Base-by-base conservation (phyloP, 371 early-diverging fungal species). In the Mucor circinelloides region DNA sequence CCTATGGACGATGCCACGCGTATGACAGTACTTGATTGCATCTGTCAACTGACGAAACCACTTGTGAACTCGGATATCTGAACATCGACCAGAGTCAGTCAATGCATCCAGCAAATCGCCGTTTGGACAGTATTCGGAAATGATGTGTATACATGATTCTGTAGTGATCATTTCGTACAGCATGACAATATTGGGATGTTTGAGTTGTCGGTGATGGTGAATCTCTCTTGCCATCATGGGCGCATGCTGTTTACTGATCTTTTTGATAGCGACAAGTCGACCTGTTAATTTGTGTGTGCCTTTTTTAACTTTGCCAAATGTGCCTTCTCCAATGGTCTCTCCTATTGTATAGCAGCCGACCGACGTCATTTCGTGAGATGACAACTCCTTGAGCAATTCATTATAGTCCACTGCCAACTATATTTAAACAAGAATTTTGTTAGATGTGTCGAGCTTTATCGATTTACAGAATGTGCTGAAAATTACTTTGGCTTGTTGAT, bases 221-320 rank as follows among this genome's bases (percentile, higher is more conserved):
- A 96, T 92, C 83, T 98, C 99, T 58, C 97, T 90, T 32, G 89
- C 81, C 63, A 81, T 79, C 66, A 79, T 75, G 64, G 91, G 85
- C 3, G 87, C 89, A 72, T 93, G 91, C 7, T 89, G 80, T 72
- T 92, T 93, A 70, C 89, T 89, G 56, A 94, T 91, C 27, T 91
- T 90, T 74, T 94, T 94, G 67, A 94, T 82, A 10, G 94, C 94
- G 8, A 93, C 93, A 59, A 87, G 81, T 64, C 90, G 90, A 3
- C 93, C 93, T n/a, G 94, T 94, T 57, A 93, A 78, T 54, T 81
- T 84, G 75, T 95, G 94, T 1, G 69, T 80, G 28, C 89, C 95
- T 13, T 92, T 80, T 73, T 94, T 95, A 44, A 95, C 94, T 82
- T 95, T 94, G 58, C 94, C 94, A 79, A 88, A 95, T 21, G 90